phyloP scores from a whole-genome alignment of 805 yeast genomes.

The Ogataea zsoltii region DNA sequence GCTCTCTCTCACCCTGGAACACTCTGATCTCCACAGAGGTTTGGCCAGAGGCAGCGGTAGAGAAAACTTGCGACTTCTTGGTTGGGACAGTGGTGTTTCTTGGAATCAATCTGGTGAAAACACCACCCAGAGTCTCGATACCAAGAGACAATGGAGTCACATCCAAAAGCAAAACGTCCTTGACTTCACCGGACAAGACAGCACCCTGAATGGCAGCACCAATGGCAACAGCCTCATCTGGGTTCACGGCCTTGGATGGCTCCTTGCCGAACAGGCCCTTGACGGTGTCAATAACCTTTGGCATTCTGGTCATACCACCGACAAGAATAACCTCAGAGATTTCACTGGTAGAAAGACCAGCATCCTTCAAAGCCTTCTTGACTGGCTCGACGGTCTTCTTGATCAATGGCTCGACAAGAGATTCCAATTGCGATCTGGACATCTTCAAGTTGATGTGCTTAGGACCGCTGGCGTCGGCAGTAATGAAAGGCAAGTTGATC shows the following conservation, averaged over 20 bases:
- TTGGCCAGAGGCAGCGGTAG: conserved; percentile 95
- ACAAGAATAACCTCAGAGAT: conserved; percentile 76
- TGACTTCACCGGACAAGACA: conserved; percentile 77
- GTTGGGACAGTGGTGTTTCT: conserved; percentile 97
- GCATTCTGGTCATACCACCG: conserved; percentile 93
- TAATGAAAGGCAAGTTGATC: conserved; percentile 69
- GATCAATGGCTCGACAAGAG: conserved; percentile 64
- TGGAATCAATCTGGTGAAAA: conserved; percentile 86
- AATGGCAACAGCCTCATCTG: conserved; percentile 91
- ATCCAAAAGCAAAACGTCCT: conserved; percentile 74
- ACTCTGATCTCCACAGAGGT: conserved; percentile 96
- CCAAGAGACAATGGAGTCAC: conserved; percentile 90
- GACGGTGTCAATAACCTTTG: conserved; percentile 67
- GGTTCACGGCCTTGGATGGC: conserved; percentile 75
- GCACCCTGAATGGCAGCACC: conserved; percentile 94
- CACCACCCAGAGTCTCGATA: conserved; percentile 98
- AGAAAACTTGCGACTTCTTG: conserved; percentile 93
- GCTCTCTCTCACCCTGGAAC: conserved; percentile 99
- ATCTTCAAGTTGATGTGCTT: conserved; percentile 59
- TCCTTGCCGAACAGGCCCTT: conserved; percentile 56
- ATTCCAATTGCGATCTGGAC: conserved; percentile 69
- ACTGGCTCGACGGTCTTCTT: conserved; percentile 72
- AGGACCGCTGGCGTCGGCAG: conserved; percentile 47
- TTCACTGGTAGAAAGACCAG: conserved; percentile 62
- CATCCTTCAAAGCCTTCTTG: conserved; percentile 72